Evolutionary conservation across 371 early-diverging fungal genomes (phyloP), one percentile per base, ranked within the genome.

Genomic region (Mucor lusitanicus): DNA sequence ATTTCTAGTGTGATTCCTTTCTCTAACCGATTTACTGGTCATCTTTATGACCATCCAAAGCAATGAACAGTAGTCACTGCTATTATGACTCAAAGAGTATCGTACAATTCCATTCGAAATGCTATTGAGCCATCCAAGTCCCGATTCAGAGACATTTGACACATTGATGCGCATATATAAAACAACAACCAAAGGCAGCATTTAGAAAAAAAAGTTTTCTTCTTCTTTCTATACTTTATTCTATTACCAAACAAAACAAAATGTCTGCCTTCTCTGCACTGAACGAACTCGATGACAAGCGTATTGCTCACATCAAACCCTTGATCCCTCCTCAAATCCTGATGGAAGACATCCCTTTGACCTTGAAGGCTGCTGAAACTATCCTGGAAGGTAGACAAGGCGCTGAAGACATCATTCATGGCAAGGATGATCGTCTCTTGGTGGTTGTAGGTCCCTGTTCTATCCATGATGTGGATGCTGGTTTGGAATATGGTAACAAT

Each of bases 291-390:
- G 96, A 96, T 76, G 96, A 97, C 82, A 87, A 88, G 75, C 87
- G 95, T 61, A 96, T 97, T 82, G 80, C 85, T 64, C 86, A 88
- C 65, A 92, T 94, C 77, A 89, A 89, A 67, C 97, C 96, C 19
- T 84, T 97, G 64, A 91, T 97, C 67, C 95, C 96, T 25, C 98
- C 98, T 53, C 95, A 95, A 81, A 95, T 97, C 71, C 84, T 97
- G 37, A 92, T 94, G 87, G 92, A 92, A 78, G 97, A 95, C 73
- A 77, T 89, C 62, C 94, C 96, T 28, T 78, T 95, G 42, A 77
- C 77, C 13, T 63, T 82, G 27, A 71, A 76, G 61, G 81, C 81
- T 23, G 79, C 80, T 37, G 72, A 83, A 63, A 83, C 83, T 21
- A 83, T 83, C 55, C 61, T 83, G 15, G 66, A 74, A 39, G 79